A percentile compares a stretch with the other conserved stretches of the same genome.
phyloP scores from a whole-genome alignment of 108 stramenopile species.

The Pseudonitzschia pungens region DNA sequence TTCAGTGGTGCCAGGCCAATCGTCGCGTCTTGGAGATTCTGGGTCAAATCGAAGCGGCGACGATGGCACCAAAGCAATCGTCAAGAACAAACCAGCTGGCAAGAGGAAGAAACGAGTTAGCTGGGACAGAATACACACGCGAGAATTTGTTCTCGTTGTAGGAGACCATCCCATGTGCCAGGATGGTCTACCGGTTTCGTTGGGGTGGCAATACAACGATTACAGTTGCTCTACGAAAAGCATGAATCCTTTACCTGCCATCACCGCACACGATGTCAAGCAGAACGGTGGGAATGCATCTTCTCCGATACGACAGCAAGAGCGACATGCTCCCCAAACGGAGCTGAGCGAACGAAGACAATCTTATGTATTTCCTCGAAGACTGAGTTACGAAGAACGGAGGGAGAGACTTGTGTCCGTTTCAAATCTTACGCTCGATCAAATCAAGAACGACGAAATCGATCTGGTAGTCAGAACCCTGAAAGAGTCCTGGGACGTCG shows the following conservation, averaged over 20 bases:
- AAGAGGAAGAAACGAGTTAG: conserved; percentile 24
- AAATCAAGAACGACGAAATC: conserved; percentile 42
- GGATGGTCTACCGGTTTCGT: conserved; percentile 48
- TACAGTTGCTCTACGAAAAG: conserved; percentile 1
- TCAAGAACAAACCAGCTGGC: too few relatives aligned
- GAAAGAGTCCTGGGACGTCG: conserved; percentile 29
- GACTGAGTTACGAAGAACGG: conserved; percentile 40
- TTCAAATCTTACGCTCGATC: conserved; percentile 27
- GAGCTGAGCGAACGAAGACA: conserved; percentile 26
- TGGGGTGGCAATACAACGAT: conserved; percentile 56
- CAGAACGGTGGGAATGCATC: not conserved
- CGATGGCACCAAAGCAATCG: too few relatives aligned
- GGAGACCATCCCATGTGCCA: conserved; percentile 63
- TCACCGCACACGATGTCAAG: too few relatives aligned
- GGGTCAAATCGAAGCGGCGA: too few relatives aligned
- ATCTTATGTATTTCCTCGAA: conserved; percentile 35
- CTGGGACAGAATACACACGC: conserved; percentile 42
- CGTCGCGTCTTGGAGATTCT: too few relatives aligned
- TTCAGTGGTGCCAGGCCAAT: too few relatives aligned
- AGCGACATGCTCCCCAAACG: not conserved
- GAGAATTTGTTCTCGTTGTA: conserved; percentile 43
- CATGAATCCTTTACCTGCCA: too few relatives aligned
- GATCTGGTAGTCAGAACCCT: conserved; percentile 36
- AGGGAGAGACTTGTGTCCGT: conserved; percentile 20
- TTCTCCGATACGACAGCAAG: conserved; percentile 6